Conservation (phyloP, 371 early-diverging fungal species). For the Apophysomyces sp. region DNA sequence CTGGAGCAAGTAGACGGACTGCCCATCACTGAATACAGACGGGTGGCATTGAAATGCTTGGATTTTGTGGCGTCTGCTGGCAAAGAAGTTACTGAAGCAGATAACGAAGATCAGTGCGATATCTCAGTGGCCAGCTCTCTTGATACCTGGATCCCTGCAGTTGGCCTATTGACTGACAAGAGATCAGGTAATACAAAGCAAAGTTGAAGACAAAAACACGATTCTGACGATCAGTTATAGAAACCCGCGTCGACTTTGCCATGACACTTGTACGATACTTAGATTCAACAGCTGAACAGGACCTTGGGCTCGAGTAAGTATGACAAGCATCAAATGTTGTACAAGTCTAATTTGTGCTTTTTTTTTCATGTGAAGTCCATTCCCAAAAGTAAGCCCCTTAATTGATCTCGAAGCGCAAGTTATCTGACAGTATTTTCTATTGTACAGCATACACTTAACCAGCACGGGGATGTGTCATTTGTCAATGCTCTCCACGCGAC, state of each 20-base stretch:
- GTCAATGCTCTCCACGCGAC: constrained; percentile 53
- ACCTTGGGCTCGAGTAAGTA: constrained; percentile 12
- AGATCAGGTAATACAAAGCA: constrained; percentile 16
- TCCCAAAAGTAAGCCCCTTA: constrained; percentile 15
- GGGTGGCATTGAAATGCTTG: constrained; percentile 51
- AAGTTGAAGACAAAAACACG: not conserved
- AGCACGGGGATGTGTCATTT: constrained; percentile 49
- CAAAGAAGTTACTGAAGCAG: constrained; percentile 7
- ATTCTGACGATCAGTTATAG: not conserved
- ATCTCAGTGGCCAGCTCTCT: constrained; percentile 15
- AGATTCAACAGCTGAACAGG: constrained; percentile 33
- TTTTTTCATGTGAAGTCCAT: constrained; percentile 20
- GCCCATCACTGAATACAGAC: constrained; percentile 46
- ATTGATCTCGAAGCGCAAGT: not conserved
- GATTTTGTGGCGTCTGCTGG: constrained; percentile 23
- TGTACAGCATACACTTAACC: constrained; percentile 21
- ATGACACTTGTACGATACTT: constrained; percentile 29
- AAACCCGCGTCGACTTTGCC: constrained; percentile 37
- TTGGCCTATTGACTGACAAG: constrained; percentile 32
- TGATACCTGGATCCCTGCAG: constrained; percentile 40
- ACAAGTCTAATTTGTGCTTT: not conserved
- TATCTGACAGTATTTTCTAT: constrained; percentile 12
- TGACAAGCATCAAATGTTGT: not conserved
- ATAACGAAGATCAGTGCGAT: constrained; percentile 4
- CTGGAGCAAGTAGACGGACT: constrained; percentile 48